Percentiles rank a stretch among this genome's conserved stretches.
phyloP scores from a whole-genome alignment of 2,329 filamentous ascomycete species.

The Pseudocercospora musae region DNA sequence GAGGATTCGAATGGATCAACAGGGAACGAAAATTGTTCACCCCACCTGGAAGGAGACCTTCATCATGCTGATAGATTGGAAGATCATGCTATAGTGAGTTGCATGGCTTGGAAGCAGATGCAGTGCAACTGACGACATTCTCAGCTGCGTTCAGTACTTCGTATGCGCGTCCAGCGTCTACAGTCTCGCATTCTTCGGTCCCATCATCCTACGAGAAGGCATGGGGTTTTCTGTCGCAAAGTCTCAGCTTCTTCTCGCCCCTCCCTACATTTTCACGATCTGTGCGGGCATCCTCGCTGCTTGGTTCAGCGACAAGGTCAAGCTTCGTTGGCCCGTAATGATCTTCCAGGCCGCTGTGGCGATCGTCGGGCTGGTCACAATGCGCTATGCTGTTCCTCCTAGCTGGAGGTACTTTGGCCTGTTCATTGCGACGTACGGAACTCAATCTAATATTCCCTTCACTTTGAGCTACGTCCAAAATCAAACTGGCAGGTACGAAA shows the following conservation, averaged over 20 bases:
- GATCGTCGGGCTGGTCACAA: conserved; percentile 66
- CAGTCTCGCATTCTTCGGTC: conserved; percentile 63
- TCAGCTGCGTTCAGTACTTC: conserved; percentile 31
- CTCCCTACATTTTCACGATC: conserved; percentile 38
- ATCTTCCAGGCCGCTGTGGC: conserved; percentile 60
- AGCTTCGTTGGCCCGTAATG: conserved; percentile 55
- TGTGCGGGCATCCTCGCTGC: background rate
- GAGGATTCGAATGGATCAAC: conserved; percentile 12
- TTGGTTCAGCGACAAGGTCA: conserved; percentile 8
- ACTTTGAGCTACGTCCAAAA: conserved; percentile 60
- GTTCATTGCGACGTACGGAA: conserved; percentile 69
- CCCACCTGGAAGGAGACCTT: conserved; percentile 8
- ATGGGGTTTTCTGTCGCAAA: conserved; percentile 58
- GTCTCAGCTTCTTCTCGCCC: conserved; percentile 64
- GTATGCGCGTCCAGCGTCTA: conserved; percentile 11
- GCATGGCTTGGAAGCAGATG: background rate
- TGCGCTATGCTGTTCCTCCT: conserved; percentile 61
- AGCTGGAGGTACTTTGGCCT: conserved; percentile 68
- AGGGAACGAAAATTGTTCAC: conserved; percentile 10
- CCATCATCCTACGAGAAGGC: conserved; percentile 64
- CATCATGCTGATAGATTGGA: conserved; percentile 9
- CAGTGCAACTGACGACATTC: background rate
- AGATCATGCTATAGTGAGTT: conserved; percentile 25
- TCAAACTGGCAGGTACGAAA: conserved; percentile 31
- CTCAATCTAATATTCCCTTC: conserved; percentile 70